phyloP scores from a whole-genome alignment of 495 filamentous ascomycete species.

The Lasiosphaeris hirsuta region DNA sequence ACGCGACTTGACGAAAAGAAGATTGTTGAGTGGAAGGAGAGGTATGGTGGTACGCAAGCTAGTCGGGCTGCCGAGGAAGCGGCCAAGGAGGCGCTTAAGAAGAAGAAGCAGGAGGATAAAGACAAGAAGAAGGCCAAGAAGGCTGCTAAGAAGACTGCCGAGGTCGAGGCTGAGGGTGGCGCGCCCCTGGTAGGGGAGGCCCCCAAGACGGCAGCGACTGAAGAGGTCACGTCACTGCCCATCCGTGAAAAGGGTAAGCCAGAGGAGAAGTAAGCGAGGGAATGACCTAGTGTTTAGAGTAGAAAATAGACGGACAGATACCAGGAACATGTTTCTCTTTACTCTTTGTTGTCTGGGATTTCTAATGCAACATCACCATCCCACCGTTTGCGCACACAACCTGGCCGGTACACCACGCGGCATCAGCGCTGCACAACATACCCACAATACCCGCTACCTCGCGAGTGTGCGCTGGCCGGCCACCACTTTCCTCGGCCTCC shows the following conservation, averaged over 20 bases:
- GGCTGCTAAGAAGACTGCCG: slow-evolving; percentile 21
- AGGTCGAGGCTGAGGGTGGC: slow-evolving; percentile 9
- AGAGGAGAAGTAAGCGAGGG: slow-evolving; percentile 17
- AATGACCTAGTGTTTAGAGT: not conserved
- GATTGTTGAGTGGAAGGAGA: slow-evolving; percentile 74
- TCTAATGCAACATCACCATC: slow-evolving; percentile 57
- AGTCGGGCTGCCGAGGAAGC: slow-evolving; percentile 48
- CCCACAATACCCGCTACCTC: slow-evolving; percentile 85
- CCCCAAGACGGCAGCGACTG: slow-evolving; percentile 16
- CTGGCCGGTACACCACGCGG: slow-evolving; percentile 77
- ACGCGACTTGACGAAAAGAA: slow-evolving; percentile 78
- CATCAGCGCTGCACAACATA: slow-evolving; percentile 75
- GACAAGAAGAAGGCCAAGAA: slow-evolving; percentile 32
- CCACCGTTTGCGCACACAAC: slow-evolving; percentile 88
- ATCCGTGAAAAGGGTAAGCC: slow-evolving; percentile 22
- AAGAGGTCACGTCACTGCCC: slow-evolving; percentile 22
- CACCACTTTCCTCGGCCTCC: slow-evolving; percentile 56
- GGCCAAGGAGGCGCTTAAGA: slow-evolving; percentile 25
- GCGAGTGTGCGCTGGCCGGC: slow-evolving; percentile 65
- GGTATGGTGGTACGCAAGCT: slow-evolving; percentile 74
- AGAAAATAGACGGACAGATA: slow-evolving; percentile 3
- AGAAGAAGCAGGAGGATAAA: slow-evolving; percentile 26
- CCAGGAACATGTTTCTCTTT: not conserved
- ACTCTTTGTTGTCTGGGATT: not conserved
- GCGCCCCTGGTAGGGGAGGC: slow-evolving; percentile 3